Percentiles rank a stretch among this genome's conserved stretches.
Conservation (phyloP, 495 filamentous ascomycete species). For the Parachaetomium inaequale region DNA sequence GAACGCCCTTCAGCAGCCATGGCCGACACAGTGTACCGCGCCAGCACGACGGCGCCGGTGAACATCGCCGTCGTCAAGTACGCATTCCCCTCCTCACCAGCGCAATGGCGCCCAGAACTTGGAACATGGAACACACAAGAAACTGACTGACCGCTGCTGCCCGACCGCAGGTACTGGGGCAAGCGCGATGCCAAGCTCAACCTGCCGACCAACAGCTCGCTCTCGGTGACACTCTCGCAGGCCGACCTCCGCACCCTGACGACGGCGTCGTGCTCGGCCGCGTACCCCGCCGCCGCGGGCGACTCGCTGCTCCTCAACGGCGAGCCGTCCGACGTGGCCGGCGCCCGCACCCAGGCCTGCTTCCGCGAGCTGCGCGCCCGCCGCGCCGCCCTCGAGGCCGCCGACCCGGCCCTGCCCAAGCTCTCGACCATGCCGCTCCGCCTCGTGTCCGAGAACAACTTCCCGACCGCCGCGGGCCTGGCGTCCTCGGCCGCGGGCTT, state of each 20-base stretch:
- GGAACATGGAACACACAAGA: slow-evolving; percentile 12
- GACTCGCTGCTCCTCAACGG: slow-evolving; percentile 85
- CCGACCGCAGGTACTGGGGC: slow-evolving; percentile 79
- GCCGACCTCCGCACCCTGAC: slow-evolving; percentile 91
- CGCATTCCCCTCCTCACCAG: slow-evolving; percentile 17
- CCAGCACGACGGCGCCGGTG: slow-evolving; percentile 93
- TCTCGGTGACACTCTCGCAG: slow-evolving; percentile 94
- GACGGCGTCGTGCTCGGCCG: slow-evolving; percentile 82
- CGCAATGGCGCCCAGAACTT: no score
- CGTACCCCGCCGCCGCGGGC: slow-evolving; percentile 54
- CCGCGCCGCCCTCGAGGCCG: slow-evolving; percentile 67
- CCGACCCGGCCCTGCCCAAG: slow-evolving; percentile 68
- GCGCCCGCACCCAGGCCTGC: slow-evolving; percentile 85
- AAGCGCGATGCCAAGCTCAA: slow-evolving; percentile 91
- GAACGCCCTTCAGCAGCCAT: background rate
- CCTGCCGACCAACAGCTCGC: slow-evolving; percentile 94
- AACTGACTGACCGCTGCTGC: slow-evolving; percentile 11
- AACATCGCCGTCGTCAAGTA: slow-evolving; percentile 99
- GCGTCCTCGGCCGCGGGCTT: slow-evolving; percentile 92
- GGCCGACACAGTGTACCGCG: slow-evolving; percentile 64
- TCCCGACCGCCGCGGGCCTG: slow-evolving; percentile 96
- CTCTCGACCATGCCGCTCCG: slow-evolving; percentile 70
- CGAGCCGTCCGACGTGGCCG: slow-evolving; percentile 74
- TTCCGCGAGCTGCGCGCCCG: slow-evolving; percentile 77
- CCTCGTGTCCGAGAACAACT: slow-evolving; percentile 94